These are phyloP conservation scores for Epichloe glyceriae DNA, from an alignment of 2,329 filamentous ascomycete genomes.

Conservation along the genomic window DNA sequence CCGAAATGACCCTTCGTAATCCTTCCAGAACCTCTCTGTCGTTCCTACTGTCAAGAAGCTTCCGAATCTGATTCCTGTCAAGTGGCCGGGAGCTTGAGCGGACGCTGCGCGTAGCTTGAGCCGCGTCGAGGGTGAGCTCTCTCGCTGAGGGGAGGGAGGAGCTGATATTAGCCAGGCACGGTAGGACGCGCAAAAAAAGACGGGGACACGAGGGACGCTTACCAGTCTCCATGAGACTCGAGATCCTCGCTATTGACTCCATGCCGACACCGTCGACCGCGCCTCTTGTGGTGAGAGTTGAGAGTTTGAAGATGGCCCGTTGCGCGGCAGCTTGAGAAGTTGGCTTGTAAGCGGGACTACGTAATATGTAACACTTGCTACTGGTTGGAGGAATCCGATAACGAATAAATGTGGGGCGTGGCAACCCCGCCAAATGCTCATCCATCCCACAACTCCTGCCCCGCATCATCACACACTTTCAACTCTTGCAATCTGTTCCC, in stretches of 20 bases:
- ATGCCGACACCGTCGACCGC: constrained; percentile 34
- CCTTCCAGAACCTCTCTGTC: constrained; percentile 91
- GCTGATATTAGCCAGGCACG: not conserved
- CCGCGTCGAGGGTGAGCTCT: constrained; percentile 94
- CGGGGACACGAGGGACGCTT: constrained; percentile 18
- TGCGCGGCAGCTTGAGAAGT: not conserved
- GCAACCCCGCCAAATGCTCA: not conserved
- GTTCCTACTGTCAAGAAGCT: constrained; percentile 83
- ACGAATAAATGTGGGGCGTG: no score
- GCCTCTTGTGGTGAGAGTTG: not conserved
- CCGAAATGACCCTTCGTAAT: constrained; percentile 74
- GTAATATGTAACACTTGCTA: no score
- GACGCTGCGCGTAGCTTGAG: constrained; percentile 66
- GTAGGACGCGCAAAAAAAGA: not conserved
- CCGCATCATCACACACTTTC: no score
- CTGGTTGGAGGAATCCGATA: no score
- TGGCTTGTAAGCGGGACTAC: not conserved
- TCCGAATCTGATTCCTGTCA: constrained; percentile 78
- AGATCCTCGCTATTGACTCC: constrained; percentile 94
- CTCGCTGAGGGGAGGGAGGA: constrained; percentile 48
- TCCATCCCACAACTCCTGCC: no score
- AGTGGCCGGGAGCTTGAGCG: constrained; percentile 51
- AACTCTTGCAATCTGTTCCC: no score
- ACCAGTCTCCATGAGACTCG: constrained; percentile 90
- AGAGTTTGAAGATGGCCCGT: not conserved